Evolutionary conservation across 305 asterid species (phyloP), one percentile per base, ranked within the genome.

Genomic region (Caryopteris hybrid): DNA sequence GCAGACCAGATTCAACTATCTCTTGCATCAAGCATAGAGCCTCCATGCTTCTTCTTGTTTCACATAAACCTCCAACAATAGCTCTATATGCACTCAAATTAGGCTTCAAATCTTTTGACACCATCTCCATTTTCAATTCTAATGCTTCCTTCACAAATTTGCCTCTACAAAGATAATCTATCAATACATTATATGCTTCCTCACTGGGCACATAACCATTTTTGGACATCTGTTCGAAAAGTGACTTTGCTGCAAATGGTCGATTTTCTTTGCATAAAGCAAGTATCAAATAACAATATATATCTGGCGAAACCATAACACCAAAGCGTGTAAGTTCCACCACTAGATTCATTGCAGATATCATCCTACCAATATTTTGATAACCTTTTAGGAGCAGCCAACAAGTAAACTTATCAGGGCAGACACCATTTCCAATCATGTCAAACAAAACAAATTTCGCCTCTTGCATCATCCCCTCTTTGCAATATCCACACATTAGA

Each of bases 171-270:
- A 92, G 83, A 66, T 93, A 86, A 71, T 36, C 77, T 43, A 92
- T 75, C 61, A 92, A 69, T 79, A 74, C 80, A 68, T 72, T 81
- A 56, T 83, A 85, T 38, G 78, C 76, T 54, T 82, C 86, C 61
- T 63, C 79, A 34, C 73, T 71, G 23, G 85, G 87, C 73, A 69
- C 73, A 75, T 66, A 77, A 66, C 80, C 82, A 33, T 79, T 65
- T 63, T 61, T 56, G 45, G 77, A 59, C 72, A 86, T 80, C 80
- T 79, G 84, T n/a, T 84, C 86, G 67, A 81, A 36, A 42, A 92
- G 81, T 55, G 84, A 83, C 78, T 79, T 90, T 22, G 98, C 97
- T 3, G 96, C 97, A 84, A 85, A 88, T 56, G 98, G 97, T 31
- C 95, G 71, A 69, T 81, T 83, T 31, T 92, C 93, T 63, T 74